Conservation (phyloP, 148 eudicot species). For the Vaccinium corymbosum region DNA sequence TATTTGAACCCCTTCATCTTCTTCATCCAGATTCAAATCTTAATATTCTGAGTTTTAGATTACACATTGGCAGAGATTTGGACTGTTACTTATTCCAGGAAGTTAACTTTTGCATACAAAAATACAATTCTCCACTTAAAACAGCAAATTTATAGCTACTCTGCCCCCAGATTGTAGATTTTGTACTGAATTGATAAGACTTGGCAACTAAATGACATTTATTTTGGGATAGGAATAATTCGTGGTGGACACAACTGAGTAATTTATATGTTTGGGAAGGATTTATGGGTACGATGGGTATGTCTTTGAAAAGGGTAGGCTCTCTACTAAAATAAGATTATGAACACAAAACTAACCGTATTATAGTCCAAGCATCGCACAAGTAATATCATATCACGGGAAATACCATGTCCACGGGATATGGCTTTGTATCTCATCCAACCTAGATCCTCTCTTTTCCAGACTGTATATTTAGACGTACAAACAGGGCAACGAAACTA, state of each 20-base stretch:
- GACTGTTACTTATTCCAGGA: background rate
- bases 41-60: background rate
- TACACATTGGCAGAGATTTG: background rate
- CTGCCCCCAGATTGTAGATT: background rate
- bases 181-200: background rate
- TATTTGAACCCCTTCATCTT: background rate
- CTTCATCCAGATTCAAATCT: background rate
- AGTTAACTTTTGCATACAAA: background rate
- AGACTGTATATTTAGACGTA: background rate
- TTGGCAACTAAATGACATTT: background rate
- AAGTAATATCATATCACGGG: background rate
- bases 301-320: background rate
- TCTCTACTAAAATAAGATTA: background rate
- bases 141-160: background rate
- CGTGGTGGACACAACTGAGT: background rate
- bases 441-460: background rate
- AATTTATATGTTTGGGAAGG: background rate
- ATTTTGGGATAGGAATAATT: background rate
- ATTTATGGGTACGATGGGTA: background rate
- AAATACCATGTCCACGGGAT: background rate
- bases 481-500: background rate
- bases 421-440: background rate
- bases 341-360: background rate
- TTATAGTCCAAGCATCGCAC: background rate
- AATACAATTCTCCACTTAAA: background rate